These are phyloP conservation scores for Saccharomycopsis amapae DNA, from an alignment of 805 yeast genomes.

Conservation along the genomic window DNA sequence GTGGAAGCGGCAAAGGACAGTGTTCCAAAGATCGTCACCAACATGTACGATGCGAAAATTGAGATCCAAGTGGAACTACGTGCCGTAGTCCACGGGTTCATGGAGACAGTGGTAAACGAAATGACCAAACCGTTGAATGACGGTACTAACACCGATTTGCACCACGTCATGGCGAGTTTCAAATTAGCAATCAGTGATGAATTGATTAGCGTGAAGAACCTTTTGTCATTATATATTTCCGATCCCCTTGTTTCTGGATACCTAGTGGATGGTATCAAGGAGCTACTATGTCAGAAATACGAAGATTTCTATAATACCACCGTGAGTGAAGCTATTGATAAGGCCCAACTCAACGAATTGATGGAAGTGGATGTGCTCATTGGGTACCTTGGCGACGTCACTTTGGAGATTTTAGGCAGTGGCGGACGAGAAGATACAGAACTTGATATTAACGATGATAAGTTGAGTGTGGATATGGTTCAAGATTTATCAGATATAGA, in stretches of 20 bases:
- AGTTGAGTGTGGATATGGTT: slow-evolving; percentile 4
- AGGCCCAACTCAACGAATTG: slow-evolving; percentile 11
- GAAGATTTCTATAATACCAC: slow-evolving; percentile 29
- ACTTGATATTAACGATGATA: not conserved
- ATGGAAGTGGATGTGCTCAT: slow-evolving; percentile 16
- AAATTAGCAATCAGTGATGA: slow-evolving; percentile 44
- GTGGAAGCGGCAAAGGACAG: slow-evolving; percentile 53
- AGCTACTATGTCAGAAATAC: slow-evolving; percentile 50
- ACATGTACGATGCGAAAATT: slow-evolving; percentile 69
- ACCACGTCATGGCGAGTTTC: slow-evolving; percentile 29
- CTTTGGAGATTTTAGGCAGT: slow-evolving; percentile 7
- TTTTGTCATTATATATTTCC: slow-evolving; percentile 46
- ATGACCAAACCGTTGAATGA: slow-evolving; percentile 41
- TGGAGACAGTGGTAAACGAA: slow-evolving; percentile 45
- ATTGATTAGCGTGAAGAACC: slow-evolving; percentile 46
- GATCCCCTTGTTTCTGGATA: slow-evolving; percentile 47
- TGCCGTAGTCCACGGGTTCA: slow-evolving; percentile 60
- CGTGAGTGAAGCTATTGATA: slow-evolving; percentile 1
- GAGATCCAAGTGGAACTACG: slow-evolving; percentile 73
- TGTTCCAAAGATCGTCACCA: slow-evolving; percentile 72
- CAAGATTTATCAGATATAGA: slow-evolving; percentile 9
- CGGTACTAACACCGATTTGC: not conserved
- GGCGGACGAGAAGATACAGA: not conserved
- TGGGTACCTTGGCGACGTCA: slow-evolving; percentile 10
- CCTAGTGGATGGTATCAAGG: slow-evolving; percentile 60